phyloP scores from a whole-genome alignment of 2,329 filamentous ascomycete genomes.

The Pseudogymnoascus sp. region DNA sequence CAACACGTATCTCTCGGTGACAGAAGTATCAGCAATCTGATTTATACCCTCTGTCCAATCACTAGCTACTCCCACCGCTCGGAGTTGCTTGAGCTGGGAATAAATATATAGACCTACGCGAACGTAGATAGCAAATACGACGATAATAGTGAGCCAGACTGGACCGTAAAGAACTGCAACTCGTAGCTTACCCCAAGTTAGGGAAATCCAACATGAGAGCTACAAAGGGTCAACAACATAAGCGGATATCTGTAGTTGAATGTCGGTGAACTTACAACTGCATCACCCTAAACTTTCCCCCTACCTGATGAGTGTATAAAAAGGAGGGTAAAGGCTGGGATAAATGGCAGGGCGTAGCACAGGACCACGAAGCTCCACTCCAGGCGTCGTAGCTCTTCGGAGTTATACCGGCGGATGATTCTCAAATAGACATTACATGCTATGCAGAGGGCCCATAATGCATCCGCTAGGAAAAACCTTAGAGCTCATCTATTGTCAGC shows the following conservation, averaged over 20 bases:
- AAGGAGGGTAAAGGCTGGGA: slow-evolving; percentile 42
- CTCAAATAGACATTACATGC: slow-evolving; percentile 51
- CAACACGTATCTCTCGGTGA: background rate
- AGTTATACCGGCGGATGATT: slow-evolving; percentile 44
- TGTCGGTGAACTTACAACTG: slow-evolving; percentile 35
- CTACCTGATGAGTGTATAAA: slow-evolving; percentile 34
- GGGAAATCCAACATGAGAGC: slow-evolving; percentile 43
- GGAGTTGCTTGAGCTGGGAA: background rate
- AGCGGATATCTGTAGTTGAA: background rate
- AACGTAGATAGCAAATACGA: slow-evolving; percentile 32
- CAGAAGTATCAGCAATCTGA: background rate
- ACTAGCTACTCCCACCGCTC: background rate
- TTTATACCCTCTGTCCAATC: background rate
- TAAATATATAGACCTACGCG: slow-evolving; percentile 32
- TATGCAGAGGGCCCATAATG: slow-evolving; percentile 48
- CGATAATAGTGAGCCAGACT: slow-evolving; percentile 28
- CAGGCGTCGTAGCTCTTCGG: slow-evolving; percentile 38
- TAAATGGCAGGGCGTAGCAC: slow-evolving; percentile 44
- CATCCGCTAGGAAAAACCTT: slow-evolving; percentile 45
- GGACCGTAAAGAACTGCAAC: slow-evolving; percentile 45
- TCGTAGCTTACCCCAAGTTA: slow-evolving; percentile 43
- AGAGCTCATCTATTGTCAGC: slow-evolving; percentile 2
- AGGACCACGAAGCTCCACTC: slow-evolving; percentile 45
- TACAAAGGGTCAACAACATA: background rate
- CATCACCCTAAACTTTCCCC: slow-evolving; percentile 25